phyloP scores from a whole-genome alignment of 192 early-diverging fungal species.

The Oehlia diaphana region DNA sequence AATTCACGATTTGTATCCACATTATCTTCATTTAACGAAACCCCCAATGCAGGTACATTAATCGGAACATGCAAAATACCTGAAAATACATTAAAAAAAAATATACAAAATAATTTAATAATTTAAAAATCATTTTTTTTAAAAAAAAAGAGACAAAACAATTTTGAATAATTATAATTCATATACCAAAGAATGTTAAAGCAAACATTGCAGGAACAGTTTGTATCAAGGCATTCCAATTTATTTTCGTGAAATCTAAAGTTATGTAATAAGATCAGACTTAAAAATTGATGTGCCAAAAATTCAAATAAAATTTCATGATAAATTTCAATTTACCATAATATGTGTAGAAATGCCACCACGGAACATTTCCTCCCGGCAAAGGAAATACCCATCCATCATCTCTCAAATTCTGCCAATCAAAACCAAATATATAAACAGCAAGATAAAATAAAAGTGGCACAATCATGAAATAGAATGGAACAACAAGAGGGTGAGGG shows the following conservation, averaged over 20 bases:
- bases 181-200: conserved; percentile 83
- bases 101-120: not conserved
- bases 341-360: conserved; percentile 88
- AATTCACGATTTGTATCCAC: conserved; percentile 94
- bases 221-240: conserved; percentile 63
- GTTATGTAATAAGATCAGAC: conserved; percentile 1
- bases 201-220: conserved; percentile 91
- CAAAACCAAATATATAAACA: conserved; percentile 58
- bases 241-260: conserved; percentile 61
- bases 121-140: not conserved
- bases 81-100: not conserved
- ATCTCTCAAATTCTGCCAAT: conserved; percentile 65
- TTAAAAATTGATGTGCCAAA: not conserved
- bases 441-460: conserved; percentile 76
- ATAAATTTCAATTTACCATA: conserved; percentile 43
- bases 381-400: conserved; percentile 85
- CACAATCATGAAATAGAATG: conserved; percentile 83
- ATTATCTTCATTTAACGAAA: conserved; percentile 83
- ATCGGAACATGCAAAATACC: conserved; percentile 96
- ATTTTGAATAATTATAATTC: not conserved
- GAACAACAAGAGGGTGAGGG: conserved; percentile 83
- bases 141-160: not conserved
- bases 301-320: conserved; percentile 14
- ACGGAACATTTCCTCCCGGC: conserved; percentile 71
- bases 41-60: conserved; percentile 91